Conservation (phyloP, 179 eudicot species). For the Camellia oleifera region DNA sequence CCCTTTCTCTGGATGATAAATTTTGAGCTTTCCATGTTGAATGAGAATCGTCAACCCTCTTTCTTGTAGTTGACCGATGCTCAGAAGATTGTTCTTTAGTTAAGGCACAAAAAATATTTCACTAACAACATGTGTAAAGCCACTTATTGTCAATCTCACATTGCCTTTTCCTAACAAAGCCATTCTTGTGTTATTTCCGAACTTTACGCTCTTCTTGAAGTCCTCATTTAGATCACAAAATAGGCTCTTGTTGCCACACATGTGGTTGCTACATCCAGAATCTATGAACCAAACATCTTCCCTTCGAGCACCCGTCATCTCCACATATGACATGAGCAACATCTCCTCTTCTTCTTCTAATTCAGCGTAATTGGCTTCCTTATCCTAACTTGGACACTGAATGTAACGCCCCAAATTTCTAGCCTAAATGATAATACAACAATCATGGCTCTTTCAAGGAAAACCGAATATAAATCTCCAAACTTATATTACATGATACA, state of each 20-base stretch:
- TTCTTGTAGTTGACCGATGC: conserved; percentile 29
- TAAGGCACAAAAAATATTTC: conserved; percentile 21
- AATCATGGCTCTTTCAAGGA: too few species aligned
- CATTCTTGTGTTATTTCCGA: conserved; percentile 21
- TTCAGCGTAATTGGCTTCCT: conserved; percentile 9
- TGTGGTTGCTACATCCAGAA: conserved; percentile 30
- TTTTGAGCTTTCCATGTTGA: too few species aligned
- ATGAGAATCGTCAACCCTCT: conserved; percentile 14
- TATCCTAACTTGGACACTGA: too few species aligned
- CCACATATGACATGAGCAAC: background rate
- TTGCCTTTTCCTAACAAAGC: conserved; percentile 9
- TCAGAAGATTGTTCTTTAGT: conserved; percentile 23
- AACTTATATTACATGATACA: too few species aligned
- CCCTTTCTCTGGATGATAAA: too few species aligned
- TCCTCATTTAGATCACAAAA: conserved; percentile 19
- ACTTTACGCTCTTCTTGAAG: conserved; percentile 29
- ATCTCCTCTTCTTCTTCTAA: conserved; percentile 2
- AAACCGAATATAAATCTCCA: too few species aligned
- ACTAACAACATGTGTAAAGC: too few species aligned
- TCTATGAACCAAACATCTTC: conserved; percentile 25
- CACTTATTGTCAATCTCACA: too few species aligned
- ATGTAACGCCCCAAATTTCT: too few species aligned
- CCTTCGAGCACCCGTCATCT: too few species aligned
- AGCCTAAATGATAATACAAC: too few species aligned
- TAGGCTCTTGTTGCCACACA: conserved; percentile 24